These are phyloP conservation scores for Lactarius hatsudake DNA, from an alignment of 768 basidiomycete genomes.

Conservation along the genomic window DNA sequence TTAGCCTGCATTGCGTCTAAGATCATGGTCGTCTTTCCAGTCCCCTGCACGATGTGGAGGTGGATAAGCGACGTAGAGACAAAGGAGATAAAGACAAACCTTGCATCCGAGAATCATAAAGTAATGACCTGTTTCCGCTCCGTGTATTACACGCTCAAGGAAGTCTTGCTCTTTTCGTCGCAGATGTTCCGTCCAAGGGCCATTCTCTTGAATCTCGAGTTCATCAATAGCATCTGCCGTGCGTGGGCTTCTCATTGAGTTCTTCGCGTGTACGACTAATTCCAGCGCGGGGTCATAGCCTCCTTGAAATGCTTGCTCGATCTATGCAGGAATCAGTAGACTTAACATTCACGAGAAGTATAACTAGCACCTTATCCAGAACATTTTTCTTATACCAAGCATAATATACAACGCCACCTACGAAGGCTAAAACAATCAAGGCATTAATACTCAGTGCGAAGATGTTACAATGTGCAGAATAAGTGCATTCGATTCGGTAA, in stretches of 20 bases:
- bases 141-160: conserved; percentile 78
- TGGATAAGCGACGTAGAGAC: conserved; percentile 15
- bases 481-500: neutral
- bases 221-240: conserved; percentile 32
- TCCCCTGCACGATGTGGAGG: conserved; percentile 46
- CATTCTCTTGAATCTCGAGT: conserved; percentile 36
- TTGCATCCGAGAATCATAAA: conserved; percentile 78
- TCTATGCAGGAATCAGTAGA: conserved; percentile 41
- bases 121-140: conserved; percentile 68
- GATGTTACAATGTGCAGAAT: neutral
- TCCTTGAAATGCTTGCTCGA: conserved; percentile 70
- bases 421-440: conserved; percentile 46
- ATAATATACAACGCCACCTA: conserved; percentile 70
- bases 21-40: conserved; percentile 81
- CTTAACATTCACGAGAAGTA: neutral
- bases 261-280: conserved; percentile 50
- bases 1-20: conserved; percentile 75
- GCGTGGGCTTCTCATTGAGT: conserved; percentile 31
- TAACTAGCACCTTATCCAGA: conserved; percentile 57
- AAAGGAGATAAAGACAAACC: conserved; percentile 37
- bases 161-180: conserved; percentile 70
- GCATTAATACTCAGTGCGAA: neutral
- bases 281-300: conserved; percentile 86
- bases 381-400: conserved; percentile 83
- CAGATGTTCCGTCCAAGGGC: conserved; percentile 57